These are phyloP conservation scores for Gaeumannomyces tritici DNA, from an alignment of 2,329 filamentous ascomycete species.

Conservation along the genomic window DNA sequence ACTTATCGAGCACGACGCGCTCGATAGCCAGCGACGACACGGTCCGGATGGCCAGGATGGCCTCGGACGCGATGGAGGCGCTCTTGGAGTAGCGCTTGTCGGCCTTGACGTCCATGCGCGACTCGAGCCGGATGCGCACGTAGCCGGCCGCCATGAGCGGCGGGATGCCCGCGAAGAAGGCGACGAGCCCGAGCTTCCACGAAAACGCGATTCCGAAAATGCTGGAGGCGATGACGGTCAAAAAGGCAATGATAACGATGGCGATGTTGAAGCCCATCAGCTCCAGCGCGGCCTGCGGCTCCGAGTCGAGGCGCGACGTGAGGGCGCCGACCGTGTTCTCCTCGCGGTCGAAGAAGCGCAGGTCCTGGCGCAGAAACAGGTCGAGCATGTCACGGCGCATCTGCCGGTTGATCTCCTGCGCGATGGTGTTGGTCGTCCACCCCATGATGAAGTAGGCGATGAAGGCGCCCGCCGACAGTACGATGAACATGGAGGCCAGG, in stretches of 20 bases:
- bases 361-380: conserved; percentile 27
- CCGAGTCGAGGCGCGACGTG: conserved; percentile 22
- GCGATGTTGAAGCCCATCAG: conserved; percentile 32
- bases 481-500: conserved; percentile 44
- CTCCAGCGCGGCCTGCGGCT: conserved; percentile 28
- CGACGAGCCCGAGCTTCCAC: conserved; percentile 39
- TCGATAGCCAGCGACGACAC: conserved; percentile 14
- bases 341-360: conserved; percentile 30
- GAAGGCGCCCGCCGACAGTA: conserved; percentile 30
- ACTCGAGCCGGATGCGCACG: conserved; percentile 28
- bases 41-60: conserved; percentile 13
- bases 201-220: conserved; percentile 32
- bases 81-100: conserved; percentile 25
- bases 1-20: conserved; percentile 19
- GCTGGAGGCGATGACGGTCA: conserved; percentile 26
- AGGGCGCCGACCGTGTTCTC: conserved; percentile 30
- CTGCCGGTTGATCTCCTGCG: conserved; percentile 11
- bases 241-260: conserved; percentile 25
- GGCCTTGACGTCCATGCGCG: conserved; percentile 25
- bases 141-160: conserved; percentile 25
- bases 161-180: conserved; percentile 31
- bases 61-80: conserved; percentile 32
- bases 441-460: conserved; percentile 32
- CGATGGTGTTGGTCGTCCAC: conserved; percentile 22
- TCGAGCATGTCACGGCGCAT: conserved; percentile 12